These are phyloP conservation scores for Colletotrichum abscissum DNA, from an alignment of 2,329 filamentous ascomycete species.

Conservation along the genomic window DNA sequence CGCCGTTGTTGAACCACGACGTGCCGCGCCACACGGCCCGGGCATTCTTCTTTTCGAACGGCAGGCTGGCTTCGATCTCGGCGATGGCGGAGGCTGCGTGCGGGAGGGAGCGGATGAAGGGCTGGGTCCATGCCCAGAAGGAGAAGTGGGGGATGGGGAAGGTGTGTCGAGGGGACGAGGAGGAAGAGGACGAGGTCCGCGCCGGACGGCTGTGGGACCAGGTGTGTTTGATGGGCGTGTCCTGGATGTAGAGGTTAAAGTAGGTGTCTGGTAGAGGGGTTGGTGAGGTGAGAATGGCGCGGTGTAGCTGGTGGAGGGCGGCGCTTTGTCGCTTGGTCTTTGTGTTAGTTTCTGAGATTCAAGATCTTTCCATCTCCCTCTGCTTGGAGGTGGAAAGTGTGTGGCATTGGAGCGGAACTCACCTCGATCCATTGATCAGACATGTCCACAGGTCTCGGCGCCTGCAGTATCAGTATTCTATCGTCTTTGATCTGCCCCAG, in stretches of 20 bases:
- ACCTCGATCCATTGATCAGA: conserved; percentile 56
- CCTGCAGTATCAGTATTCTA: conserved; percentile 57
- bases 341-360: conserved; percentile 11
- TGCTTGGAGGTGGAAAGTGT: neutral
- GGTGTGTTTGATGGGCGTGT: conserved; percentile 55
- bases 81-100: conserved; percentile 51
- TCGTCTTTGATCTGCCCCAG: conserved; percentile 46
- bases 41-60: conserved; percentile 47
- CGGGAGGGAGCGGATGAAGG: conserved; percentile 58
- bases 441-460: conserved; percentile 52
- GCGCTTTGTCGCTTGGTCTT: conserved; percentile 56
- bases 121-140: conserved; percentile 65
- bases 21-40: conserved; percentile 64
- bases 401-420: neutral
- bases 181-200: conserved; percentile 52
- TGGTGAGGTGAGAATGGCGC: conserved; percentile 62
- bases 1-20: conserved; percentile 59
- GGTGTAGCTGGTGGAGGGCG: conserved; percentile 64
- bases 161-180: conserved; percentile 46
- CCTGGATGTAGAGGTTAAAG: conserved; percentile 63
- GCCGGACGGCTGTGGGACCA: conserved; percentile 61
- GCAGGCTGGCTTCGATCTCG: conserved; percentile 45
- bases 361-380: neutral
- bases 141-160: conserved; percentile 68
- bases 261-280: conserved; percentile 60